Base-by-base conservation (phyloP, 1,284 basidiomycete species). In the Ustilago loliicola region DNA sequence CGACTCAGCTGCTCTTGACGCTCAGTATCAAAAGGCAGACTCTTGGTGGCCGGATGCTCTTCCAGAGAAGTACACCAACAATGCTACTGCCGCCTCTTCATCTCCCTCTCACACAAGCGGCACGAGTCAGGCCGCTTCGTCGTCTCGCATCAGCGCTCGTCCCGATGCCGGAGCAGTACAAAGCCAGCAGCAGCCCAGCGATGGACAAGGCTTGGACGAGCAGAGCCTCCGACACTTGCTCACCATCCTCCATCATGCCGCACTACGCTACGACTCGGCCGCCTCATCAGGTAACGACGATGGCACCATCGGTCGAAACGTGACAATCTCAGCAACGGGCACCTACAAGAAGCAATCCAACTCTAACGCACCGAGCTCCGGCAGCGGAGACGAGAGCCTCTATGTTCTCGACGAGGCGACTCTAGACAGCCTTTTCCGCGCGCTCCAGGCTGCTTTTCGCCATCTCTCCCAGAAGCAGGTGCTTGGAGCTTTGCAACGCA, bases 401-500 rank as follows among this genome's bases (percentile, higher is more conserved):
- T 78, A 78, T 38, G 32, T 66, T 4, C 54, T 74, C 15, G 76
- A 78, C 40, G 61, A 67, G 29, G 58, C 45, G n/a, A 73, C 67
- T 3, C 64, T 78, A 1, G 68, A 78, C 48, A 73, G 71, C 51
- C 76, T 78, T 42, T 72, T 70, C 17, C 50, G 23, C 1, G 72
- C 77, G 13, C 42, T 79, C 30, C 67, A 60, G 29, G 65, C 57
- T 3, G 71, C 73, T 32, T 69, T 80, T 25, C 62, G 63, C 17
- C 68, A 79, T 60, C 66, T 80, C 15, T 80, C 79, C 4, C 65
- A 72, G 11, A 68, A 64, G 42, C 68, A 79, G 7, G 51, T 80
- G 40, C 66, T 83, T 8, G 64, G 61, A 6, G 62, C 80, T 19
- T 55, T 83, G 21, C 81, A 81, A 58, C 67, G 80, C 13, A 83